A percentile compares a stretch with the other conserved stretches of the same genome.
Evolutionary conservation across 2,329 filamentous ascomycete genomes (phyloP).

Genomic region (Pestalotiopsis sp.): DNA sequence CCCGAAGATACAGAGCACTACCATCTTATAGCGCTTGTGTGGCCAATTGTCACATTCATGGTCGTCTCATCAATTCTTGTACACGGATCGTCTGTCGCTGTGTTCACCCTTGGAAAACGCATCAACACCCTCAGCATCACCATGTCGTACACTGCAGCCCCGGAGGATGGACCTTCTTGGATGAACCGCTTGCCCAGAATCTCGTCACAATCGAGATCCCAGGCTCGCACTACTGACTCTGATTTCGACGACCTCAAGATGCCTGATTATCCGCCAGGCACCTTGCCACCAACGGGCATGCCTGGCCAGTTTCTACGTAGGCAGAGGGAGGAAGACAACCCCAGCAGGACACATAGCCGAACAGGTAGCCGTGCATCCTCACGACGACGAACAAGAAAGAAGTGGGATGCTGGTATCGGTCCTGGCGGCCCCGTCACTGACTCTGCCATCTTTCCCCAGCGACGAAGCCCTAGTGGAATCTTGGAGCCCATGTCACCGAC

Average conservation of each 20-base stretch:
- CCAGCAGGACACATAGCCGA: conserved; percentile 52
- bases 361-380: conserved; percentile 56
- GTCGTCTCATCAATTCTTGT: conserved; percentile 94
- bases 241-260: conserved; percentile 68
- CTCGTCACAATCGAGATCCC: conserved; percentile 71
- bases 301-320: conserved; percentile 80
- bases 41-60: conserved; percentile 93
- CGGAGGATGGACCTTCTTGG: conserved; percentile 88
- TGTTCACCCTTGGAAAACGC: conserved; percentile 95
- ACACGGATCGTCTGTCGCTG: conserved; percentile 96
- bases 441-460: conserved; percentile 81
- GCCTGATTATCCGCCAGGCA: conserved; percentile 67
- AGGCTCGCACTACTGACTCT: conserved; percentile 78
- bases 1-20: conserved; percentile 59
- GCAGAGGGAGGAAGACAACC: conserved; percentile 75
- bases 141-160: conserved; percentile 91
- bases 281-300: conserved; percentile 71
- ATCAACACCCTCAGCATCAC: conserved; percentile 97
- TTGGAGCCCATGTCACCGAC: conserved; percentile 36
- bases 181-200: conserved; percentile 87
- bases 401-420: conserved; percentile 71
- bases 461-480: conserved; percentile 35
- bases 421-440: conserved; percentile 87
- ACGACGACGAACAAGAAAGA: conserved; percentile 66
- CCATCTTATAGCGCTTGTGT: conserved; percentile 81